Conservation (phyloP, 2,329 filamentous ascomycete genomes). For the Colletotrichum sp. region DNA sequence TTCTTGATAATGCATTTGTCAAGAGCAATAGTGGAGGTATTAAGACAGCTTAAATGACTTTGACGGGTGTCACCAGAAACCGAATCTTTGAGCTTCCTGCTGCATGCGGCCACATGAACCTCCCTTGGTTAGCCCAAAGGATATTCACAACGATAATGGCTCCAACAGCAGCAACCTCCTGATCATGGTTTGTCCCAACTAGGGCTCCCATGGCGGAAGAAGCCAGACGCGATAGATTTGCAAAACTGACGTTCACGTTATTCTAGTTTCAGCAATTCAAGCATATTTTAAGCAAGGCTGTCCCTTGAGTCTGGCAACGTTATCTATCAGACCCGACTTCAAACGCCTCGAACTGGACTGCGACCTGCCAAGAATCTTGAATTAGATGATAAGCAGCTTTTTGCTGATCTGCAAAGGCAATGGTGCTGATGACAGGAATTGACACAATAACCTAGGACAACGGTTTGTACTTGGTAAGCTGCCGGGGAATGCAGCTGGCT, state of each 20-base stretch:
- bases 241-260: not conserved
- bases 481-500: accelerated
- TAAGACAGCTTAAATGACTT: not conserved
- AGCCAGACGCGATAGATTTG: not conserved
- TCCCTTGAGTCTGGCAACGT: not conserved
- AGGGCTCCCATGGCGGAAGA: not conserved
- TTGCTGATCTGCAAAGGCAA: not conserved
- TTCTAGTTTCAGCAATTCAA: conserved; percentile 8
- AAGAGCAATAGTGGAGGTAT: not conserved
- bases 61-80: not conserved
- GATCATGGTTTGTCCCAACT: not conserved
- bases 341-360: not conserved
- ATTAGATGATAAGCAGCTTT: not conserved
- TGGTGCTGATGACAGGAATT: not conserved
- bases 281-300: conserved; percentile 2
- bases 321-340: not conserved
- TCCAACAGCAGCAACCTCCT: not conserved
- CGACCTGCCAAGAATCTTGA: conserved; percentile 3
- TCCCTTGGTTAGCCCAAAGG: not conserved
- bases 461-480: not conserved
- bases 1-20: not conserved
- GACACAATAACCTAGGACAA: not conserved
- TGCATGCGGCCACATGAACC: not conserved
- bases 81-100: not conserved
- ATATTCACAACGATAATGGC: not conserved